Evolutionary conservation across 352 stramenopile species (phyloP), one percentile per base, ranked within the genome.

Genomic region (Phytopythium mirpurense): DNA sequence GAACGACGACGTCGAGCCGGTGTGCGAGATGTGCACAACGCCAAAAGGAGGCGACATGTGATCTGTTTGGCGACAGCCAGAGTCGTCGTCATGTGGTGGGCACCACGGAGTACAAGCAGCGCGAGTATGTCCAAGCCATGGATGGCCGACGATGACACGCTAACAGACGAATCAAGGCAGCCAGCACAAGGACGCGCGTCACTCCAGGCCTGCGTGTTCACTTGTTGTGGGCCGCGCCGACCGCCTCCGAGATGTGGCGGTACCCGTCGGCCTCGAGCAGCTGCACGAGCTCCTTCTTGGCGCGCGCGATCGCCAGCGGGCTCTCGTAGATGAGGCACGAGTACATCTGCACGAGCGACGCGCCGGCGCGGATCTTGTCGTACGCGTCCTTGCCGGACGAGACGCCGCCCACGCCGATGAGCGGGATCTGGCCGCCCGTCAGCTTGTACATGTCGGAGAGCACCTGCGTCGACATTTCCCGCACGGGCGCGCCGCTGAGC

Each of bases 301-400:
- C 86, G 24, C 81, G 74, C 2, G 76, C 73, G 12, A 98, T 82
- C 10, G 93, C 76, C 24, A 91, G 62, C 15, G 92, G 90, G 5
- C 95, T 94, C 27, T 95, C 73, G 60, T 96, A 98, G 29, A 96
- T 90, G 10, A 98, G 57, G 29, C 88, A 92, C 54, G 88, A 96
- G 72, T 98, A 98, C 63, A 98, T 84, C 59, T 98, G 88, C 52
- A 98, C 93, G 14, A 97, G 77, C 37, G 80, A 97, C 9, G 97
- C 97, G 29, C 97, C 97, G 8, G 97, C 96, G 29, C 84, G 85
- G 47, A 99, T 96, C 78, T 99, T 99, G 37, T 99, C 96, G 63
- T 98, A 99, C 0, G 88, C 97, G 66, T 99, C 96, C 54, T 97
- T 69, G 12, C 90, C 90, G n/a, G 70, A 90, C 4, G 79, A 80